Conservation (phyloP, 164 flowering plant species). For the Stephania cephalantha region DNA sequence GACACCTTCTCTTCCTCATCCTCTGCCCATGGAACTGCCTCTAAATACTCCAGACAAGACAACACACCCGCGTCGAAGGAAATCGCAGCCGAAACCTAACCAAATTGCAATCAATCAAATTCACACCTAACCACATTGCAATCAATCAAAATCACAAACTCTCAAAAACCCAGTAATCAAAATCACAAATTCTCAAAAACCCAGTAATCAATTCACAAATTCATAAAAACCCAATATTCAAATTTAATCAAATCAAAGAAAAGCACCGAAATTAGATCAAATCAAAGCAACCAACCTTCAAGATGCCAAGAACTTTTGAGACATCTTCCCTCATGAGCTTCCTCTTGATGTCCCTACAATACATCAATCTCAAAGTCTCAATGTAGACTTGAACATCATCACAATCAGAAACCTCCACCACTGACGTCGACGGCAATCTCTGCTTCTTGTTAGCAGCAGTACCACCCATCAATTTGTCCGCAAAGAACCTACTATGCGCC, state of each 20-base stretch:
- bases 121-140: no score
- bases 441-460: conserved; percentile 45
- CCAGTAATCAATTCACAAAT: no score
- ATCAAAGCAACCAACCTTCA: conserved; percentile 45
- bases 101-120: no score
- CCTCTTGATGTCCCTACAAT: conserved; percentile 75
- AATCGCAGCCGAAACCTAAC: conserved; percentile 87
- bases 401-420: conserved; percentile 77
- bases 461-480: conserved; percentile 50
- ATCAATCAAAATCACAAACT: no score
- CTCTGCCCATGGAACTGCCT: conserved; percentile 99
- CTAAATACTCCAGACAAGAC: conserved; percentile 89
- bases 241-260: no score
- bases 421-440: conserved; percentile 32
- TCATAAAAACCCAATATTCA: no score
- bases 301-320: conserved; percentile 66
- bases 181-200: no score
- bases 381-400: conserved; percentile 80
- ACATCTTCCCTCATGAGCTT: conserved; percentile 82
- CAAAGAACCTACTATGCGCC: conserved; percentile 69
- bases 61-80: conserved; percentile 86
- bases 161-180: no score
- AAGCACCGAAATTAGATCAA: no score
- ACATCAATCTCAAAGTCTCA: conserved; percentile 77
- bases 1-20: conserved; percentile 96